A percentile compares a stretch with the other conserved stretches of the same genome.
These are phyloP conservation scores for Trichoderma sp. DNA, from an alignment of 2,329 filamentous ascomycete genomes.

Conservation along the genomic window DNA sequence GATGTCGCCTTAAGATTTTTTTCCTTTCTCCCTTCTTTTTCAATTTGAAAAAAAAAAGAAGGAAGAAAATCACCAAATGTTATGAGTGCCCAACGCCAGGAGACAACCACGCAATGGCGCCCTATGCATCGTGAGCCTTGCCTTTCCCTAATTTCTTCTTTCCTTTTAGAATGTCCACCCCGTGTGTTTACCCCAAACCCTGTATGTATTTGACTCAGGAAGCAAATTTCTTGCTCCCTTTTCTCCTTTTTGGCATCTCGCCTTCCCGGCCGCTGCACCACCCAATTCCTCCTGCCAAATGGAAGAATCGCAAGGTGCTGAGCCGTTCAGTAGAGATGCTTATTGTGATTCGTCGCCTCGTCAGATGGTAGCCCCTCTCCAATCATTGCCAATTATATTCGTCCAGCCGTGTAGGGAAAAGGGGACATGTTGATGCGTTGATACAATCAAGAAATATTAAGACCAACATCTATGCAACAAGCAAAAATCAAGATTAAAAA, in stretches of 20 bases:
- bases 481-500: slow-evolving; percentile 17
- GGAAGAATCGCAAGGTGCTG: not conserved
- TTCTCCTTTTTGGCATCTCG: not conserved
- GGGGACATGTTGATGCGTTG: not conserved
- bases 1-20: slow-evolving; percentile 11
- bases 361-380: slow-evolving; percentile 7
- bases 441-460: slow-evolving; percentile 19
- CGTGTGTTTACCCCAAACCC: slow-evolving; percentile 12
- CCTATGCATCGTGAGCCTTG: slow-evolving; percentile 21
- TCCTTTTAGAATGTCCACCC: slow-evolving; percentile 6
- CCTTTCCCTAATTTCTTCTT: slow-evolving; percentile 19
- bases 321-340: not conserved
- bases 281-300: not conserved
- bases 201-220: not conserved
- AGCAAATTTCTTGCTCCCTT: not conserved
- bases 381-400: slow-evolving; percentile 15
- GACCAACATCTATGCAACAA: slow-evolving; percentile 23
- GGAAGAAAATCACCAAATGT: slow-evolving; percentile 3
- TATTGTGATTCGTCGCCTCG: slow-evolving; percentile 19
- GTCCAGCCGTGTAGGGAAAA: slow-evolving; percentile 17
- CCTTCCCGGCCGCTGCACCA: not conserved
- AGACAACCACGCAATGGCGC: slow-evolving; percentile 21
- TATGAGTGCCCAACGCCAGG: slow-evolving; percentile 25
- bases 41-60: not conserved
- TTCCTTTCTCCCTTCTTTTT: not conserved